phyloP scores from a whole-genome alignment of 495 filamentous ascomycete species.

The Tetracladium setigerum region DNA sequence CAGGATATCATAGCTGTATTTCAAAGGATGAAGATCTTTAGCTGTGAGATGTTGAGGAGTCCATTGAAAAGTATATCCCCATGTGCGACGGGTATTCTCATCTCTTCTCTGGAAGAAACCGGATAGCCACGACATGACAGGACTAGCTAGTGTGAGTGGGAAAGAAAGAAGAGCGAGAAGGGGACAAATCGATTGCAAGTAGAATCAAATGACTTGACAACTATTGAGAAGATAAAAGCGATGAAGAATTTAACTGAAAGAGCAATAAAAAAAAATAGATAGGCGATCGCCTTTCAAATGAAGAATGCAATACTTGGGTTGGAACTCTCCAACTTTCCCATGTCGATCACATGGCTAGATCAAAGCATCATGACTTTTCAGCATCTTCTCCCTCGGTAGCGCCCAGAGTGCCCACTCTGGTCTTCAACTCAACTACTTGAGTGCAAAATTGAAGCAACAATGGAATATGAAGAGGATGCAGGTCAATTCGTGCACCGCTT shows the following conservation, averaged over 20 bases:
- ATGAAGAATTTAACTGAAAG: background rate
- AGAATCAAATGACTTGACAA: too few species aligned
- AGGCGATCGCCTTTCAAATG: background rate
- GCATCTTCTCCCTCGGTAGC: too few species aligned
- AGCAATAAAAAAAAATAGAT: background rate
- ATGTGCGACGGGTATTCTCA: conserved; percentile 31
- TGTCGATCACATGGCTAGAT: too few species aligned
- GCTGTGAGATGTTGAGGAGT: conserved; percentile 55
- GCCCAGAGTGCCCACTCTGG: too few species aligned
- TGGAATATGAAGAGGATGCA: too few species aligned
- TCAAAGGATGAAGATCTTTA: conserved; percentile 53
- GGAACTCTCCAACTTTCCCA: too few species aligned
- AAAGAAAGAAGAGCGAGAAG: background rate
- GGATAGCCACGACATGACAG: conserved; percentile 31
- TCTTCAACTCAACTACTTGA: too few species aligned
- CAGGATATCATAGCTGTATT: conserved; percentile 58
- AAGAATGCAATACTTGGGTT: background rate
- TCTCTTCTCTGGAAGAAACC: conserved; percentile 20
- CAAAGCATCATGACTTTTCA: too few species aligned
- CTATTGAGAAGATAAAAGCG: too few species aligned
- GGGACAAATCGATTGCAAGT: too few species aligned
- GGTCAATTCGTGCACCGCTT: too few species aligned
- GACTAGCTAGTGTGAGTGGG: background rate
- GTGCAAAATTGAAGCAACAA: too few species aligned
- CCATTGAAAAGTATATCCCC: conserved; percentile 66